Base-by-base conservation (phyloP, 768 basidiomycete genomes). In the Agrocybe pediades region DNA sequence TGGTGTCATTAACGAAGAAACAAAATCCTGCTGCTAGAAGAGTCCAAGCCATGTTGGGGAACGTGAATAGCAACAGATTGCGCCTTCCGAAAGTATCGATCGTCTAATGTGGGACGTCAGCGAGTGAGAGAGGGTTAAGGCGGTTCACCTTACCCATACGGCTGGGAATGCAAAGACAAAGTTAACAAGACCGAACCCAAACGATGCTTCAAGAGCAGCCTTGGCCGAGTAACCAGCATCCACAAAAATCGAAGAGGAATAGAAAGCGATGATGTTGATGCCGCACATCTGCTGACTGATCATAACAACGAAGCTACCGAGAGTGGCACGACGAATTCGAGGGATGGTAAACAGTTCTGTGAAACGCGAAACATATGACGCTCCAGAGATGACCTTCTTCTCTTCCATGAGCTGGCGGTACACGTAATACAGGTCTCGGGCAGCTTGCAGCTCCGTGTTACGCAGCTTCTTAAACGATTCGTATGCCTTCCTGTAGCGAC, bases 211-310 rank as follows among this genome's bases (percentile, higher is more conserved):
- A 17, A 93, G 73, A 0, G 89, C 81, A 17, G 80, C 68, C 23
- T 74, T 74, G 17, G 76, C 64, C 6, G 68, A 71, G 65, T 82
- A 84, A 27, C 79, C 79, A 0, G 86, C 83, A 11, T 75, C 36
- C 6, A 74, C 57, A 67, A 93, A 92, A 67, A 92, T 79, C 29
- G 76, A 83, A 1, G 86, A 86, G 1, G 86, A 88, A 67, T 92
- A 92, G 73, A 88, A 92, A 2, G 88, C 86, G 62, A 70, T 71
- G 59, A 83, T 83, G 67, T 90, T 89, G 67, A 90, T 82, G 49
- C 88, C 88, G 63, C 87, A 88, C 75, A 90, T 86, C 68, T 90
- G 87, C 61, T 90, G 89, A 21, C 79, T 79, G 61, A 92, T 85
- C 77, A 79, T 75, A 39, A 79, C 77, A n/a, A 77, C 74, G 49